Evolutionary conservation across 768 basidiomycete genomes (phyloP), one percentile per base, ranked within the genome.

Genomic region (Boletales sp.): DNA sequence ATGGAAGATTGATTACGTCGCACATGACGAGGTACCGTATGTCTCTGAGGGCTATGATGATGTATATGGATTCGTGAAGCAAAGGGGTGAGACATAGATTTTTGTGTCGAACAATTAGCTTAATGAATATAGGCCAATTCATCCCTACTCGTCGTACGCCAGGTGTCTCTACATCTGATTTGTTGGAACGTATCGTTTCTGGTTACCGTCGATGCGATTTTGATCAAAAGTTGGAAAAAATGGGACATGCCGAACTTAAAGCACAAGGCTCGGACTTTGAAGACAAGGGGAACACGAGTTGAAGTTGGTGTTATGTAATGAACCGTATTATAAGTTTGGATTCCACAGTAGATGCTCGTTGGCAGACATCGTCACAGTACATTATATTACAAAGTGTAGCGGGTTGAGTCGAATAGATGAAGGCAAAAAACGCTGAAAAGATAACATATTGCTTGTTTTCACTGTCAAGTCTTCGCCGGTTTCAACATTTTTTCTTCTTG

Each of bases 21-120:
- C 94, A 3, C 97, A 99, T 60, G 97, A 99, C 61, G 94, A 97
- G 61, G 83, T 80, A 45, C 90, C 93, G 1, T 98, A 98, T 60
- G 79, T 78, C 3, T 75, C 83, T 27, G 81, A 76, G n/a, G 90
- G 87, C 2, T 77, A 82, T 43, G 83, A 87, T 29, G 97, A 99
- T 66, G 89, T 94, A 0, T 99, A 97, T 64, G 73, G 72, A 4
- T 86, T 82, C 57, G 82, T 79, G 43, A 98, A 99, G 71, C 74
- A 74, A 45, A 80, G 81, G 65, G 95, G 94, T 90, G 49, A 38
- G 81, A 54, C 30, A 4, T n/a, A n/a, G n/a, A n/a, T n/a, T n/a
- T n/a, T n/a, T n/a, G n/a, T n/a, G n/a, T n/a, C n/a, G n/a, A n/a
- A n/a, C n/a, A n/a, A n/a, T n/a, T n/a, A n/a, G n/a, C n/a, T n/a